Conservation (phyloP, 139 green algal genomes). For the Deuterostichococcus epilithicus region DNA sequence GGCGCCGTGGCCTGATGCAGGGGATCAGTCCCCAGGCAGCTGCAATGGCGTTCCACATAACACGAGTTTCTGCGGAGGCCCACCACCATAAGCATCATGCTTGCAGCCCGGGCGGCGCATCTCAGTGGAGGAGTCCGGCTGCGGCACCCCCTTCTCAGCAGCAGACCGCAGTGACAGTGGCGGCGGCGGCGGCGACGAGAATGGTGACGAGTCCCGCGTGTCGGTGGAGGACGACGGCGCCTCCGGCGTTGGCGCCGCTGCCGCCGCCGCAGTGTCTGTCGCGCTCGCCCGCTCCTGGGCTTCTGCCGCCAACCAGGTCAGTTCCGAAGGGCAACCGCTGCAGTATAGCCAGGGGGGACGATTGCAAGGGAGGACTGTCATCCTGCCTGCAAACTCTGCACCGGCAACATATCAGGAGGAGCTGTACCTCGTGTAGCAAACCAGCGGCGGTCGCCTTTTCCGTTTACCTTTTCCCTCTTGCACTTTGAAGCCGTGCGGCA, state of each 20-base stretch:
- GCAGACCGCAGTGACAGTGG: not conserved
- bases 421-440: too few relatives aligned
- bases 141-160: not conserved
- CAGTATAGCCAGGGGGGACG: not conserved
- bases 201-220: slow-evolving; percentile 13
- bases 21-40: too few relatives aligned
- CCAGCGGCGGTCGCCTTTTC: too few relatives aligned
- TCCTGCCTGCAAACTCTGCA: too few relatives aligned
- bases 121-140: not conserved
- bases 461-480: too few relatives aligned
- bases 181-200: slow-evolving; percentile 2
- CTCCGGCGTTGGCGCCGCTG: slow-evolving; percentile 48
- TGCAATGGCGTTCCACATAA: too few relatives aligned
- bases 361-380: not conserved
- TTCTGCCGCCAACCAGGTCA: slow-evolving; percentile 11
- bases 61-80: too few relatives aligned
- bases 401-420: too few relatives aligned
- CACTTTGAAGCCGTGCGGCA: too few relatives aligned
- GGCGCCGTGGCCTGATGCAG: too few relatives aligned
- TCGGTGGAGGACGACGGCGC: slow-evolving; percentile 49
- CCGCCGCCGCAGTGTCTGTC: slow-evolving; percentile 56
- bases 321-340: too few relatives aligned
- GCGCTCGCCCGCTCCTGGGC: slow-evolving; percentile 53
- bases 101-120: not conserved
- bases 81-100: too few relatives aligned